Conservation (phyloP, 2,329 filamentous ascomycete species). For the Thelonectria discophora region DNA sequence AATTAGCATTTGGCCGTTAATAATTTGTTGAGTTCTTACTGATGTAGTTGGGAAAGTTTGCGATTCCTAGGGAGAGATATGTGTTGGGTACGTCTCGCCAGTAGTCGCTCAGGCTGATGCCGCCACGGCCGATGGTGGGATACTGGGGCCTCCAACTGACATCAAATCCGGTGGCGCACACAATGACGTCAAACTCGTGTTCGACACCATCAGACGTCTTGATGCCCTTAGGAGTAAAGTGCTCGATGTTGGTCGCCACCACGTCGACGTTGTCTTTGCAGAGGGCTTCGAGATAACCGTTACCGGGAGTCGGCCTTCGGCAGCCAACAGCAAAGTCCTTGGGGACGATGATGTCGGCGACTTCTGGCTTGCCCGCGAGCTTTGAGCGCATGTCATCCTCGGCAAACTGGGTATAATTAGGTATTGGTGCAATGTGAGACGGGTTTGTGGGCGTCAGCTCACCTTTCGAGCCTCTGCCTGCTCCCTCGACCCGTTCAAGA, state of each 20-base stretch:
- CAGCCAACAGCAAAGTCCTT: slow-evolving; percentile 31
- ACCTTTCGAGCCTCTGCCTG: slow-evolving; percentile 19
- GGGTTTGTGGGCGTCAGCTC: background rate
- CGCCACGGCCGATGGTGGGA: slow-evolving; percentile 55
- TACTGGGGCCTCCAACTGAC: slow-evolving; percentile 47
- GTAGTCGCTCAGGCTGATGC: slow-evolving; percentile 36
- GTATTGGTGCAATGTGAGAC: too few relatives aligned
- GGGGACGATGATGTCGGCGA: slow-evolving; percentile 56
- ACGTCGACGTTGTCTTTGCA: slow-evolving; percentile 17
- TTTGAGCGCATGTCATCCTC: slow-evolving; percentile 23
- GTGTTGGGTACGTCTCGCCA: slow-evolving; percentile 34
- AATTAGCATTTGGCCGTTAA: background rate
- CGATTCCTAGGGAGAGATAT: slow-evolving; percentile 35
- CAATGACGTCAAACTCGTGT: slow-evolving; percentile 35
- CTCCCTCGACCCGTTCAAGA: slow-evolving; percentile 53
- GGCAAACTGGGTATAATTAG: slow-evolving; percentile 1
- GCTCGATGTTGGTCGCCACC: background rate
- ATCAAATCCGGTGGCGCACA: slow-evolving; percentile 46
- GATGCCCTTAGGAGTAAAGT: slow-evolving; percentile 14
- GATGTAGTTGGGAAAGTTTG: slow-evolving; percentile 41
- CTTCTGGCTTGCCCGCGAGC: slow-evolving; percentile 51
- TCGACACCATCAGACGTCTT: slow-evolving; percentile 12
- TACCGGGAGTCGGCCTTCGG: slow-evolving; percentile 21
- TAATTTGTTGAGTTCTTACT: slow-evolving; percentile 14
- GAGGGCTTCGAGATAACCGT: slow-evolving; percentile 25